Percentiles rank a stretch among this genome's conserved stretches.
These are phyloP conservation scores for Paspalum vaginatum DNA, from an alignment of 176 grass and related monocot genomes.

Conservation along the genomic window DNA sequence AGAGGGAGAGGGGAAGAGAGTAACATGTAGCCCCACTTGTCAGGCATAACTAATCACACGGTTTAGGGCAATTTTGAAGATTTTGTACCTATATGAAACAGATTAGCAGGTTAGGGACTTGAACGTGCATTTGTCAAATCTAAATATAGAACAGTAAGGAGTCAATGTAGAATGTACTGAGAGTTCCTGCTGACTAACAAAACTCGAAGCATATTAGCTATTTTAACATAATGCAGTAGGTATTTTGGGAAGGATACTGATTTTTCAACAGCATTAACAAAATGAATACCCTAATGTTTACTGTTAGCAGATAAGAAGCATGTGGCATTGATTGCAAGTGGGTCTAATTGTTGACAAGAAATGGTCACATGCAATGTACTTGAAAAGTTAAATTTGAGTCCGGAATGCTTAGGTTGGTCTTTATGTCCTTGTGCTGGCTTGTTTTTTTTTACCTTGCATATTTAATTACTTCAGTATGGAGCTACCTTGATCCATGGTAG, in stretches of 20 bases:
- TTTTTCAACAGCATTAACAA: neutral
- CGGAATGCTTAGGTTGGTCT: conserved; percentile 21
- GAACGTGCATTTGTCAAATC: neutral
- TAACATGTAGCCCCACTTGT: too few species aligned
- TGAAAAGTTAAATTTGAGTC: conserved; percentile 10
- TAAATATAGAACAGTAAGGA: conserved; percentile 16
- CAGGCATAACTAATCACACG: too few species aligned
- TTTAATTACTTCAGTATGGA: neutral
- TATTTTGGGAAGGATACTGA: conserved; percentile 7
- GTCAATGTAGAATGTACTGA: neutral
- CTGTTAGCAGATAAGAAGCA: conserved; percentile 2
- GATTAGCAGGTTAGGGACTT: too few species aligned
- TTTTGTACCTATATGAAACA: too few species aligned
- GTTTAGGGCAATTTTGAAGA: too few species aligned
- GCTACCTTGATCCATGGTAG: conserved; percentile 17
- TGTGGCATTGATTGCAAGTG: neutral
- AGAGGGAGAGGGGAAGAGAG: too few species aligned
- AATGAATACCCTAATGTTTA: conserved; percentile 11
- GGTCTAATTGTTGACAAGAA: neutral
- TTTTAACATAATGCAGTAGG: neutral
- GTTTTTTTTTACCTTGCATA: neutral
- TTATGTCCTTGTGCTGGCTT: neutral
- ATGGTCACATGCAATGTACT: neutral
- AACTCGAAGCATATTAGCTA: conserved; percentile 4
- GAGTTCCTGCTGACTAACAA: neutral